Evolutionary conservation across 2,329 filamentous ascomycete species (phyloP).

Genomic region (Aspergillus sojae): DNA sequence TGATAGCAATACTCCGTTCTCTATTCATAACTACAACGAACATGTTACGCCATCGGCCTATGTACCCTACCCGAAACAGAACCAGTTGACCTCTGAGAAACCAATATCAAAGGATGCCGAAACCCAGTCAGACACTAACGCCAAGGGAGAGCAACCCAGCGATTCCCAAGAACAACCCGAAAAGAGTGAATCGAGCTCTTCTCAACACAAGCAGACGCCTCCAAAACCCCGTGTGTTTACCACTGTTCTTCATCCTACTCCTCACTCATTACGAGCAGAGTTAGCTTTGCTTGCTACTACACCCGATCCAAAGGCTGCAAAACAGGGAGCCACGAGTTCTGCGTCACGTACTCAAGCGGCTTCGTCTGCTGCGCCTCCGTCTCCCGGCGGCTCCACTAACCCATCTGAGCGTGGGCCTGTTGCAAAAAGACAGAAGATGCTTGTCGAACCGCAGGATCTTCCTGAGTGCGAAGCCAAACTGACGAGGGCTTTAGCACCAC

Average conservation of each 20-base stretch:
- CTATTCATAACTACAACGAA: constrained; percentile 88
- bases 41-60: constrained; percentile 89
- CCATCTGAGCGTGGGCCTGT: constrained; percentile 57
- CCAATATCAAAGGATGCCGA: constrained; percentile 29
- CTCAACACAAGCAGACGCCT: constrained; percentile 51
- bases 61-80: constrained; percentile 67
- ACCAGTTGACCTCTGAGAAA: constrained; percentile 35
- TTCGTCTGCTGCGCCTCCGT: constrained; percentile 56
- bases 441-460: constrained; percentile 74
- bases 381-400: constrained; percentile 70
- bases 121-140: constrained; percentile 25
- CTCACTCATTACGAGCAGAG: constrained; percentile 73
- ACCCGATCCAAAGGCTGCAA: constrained; percentile 58
- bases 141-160: constrained; percentile 29
- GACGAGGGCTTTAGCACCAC: constrained; percentile 71
- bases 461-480: constrained; percentile 76
- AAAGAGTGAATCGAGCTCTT: constrained; percentile 51
- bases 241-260: constrained; percentile 81
- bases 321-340: constrained; percentile 47
- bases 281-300: constrained; percentile 75
- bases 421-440: constrained; percentile 72
- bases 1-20: constrained; percentile 70
- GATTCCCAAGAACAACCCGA: constrained; percentile 64
- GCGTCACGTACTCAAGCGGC: constrained; percentile 41
- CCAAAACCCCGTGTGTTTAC: constrained; percentile 68